Conservation (phyloP, 2,329 filamentous ascomycete genomes). For the Aspergillus sclerotialis region DNA sequence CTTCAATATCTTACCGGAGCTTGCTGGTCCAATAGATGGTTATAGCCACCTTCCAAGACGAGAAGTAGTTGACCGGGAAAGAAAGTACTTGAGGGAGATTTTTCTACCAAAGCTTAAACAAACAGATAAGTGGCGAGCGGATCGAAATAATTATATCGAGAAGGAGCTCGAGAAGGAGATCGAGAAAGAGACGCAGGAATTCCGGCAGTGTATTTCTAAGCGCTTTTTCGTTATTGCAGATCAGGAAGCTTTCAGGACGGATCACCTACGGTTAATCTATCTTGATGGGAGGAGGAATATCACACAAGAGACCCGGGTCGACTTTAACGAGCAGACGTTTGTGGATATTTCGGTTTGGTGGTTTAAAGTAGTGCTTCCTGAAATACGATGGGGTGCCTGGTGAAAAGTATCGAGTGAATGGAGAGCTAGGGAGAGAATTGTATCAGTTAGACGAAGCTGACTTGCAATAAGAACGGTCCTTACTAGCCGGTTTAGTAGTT, state of each 20-base stretch:
- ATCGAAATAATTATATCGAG: no score
- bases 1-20: conserved; percentile 5
- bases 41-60: no score
- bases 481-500: no score
- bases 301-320: conserved; percentile 3
- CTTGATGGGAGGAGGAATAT: conserved; percentile 5
- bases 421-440: conserved; percentile 4
- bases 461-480: no score
- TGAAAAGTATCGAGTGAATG: conserved; percentile 10
- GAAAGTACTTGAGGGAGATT: no score
- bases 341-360: no score
- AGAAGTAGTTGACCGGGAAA: no score
- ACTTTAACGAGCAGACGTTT: no score
- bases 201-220: conserved; percentile 1
- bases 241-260: conserved; percentile 5
- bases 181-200: conserved; percentile 1
- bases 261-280: conserved; percentile 4
- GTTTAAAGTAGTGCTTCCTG: no score
- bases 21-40: conserved; percentile 3
- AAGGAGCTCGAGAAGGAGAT: conserved; percentile 2
- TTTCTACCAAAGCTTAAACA: not conserved
- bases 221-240: conserved; percentile 4
- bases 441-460: conserved; percentile 4
- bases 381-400: no score
- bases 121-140: not conserved